phyloP scores from a whole-genome alignment of 1,139 yeast species.

The Kodamaea anthophila region DNA sequence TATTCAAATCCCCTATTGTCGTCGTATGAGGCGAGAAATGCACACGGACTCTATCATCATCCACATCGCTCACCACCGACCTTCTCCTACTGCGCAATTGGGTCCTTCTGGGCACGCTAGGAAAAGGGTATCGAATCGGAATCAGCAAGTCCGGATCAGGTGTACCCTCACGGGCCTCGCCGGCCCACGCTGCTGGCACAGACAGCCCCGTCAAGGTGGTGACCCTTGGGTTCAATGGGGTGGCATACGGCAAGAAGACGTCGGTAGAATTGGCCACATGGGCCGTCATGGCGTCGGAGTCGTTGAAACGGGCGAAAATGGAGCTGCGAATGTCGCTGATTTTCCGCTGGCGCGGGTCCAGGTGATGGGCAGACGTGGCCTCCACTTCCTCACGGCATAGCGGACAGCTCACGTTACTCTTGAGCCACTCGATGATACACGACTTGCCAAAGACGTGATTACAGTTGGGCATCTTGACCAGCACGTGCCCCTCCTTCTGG shows the following conservation, averaged over 20 bases:
- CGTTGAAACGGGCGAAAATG: conserved; percentile 10
- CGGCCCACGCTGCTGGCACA: conserved; percentile 35
- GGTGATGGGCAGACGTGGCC: conserved; percentile 9
- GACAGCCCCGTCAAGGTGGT: conserved; percentile 39
- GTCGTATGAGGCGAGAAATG: conserved; percentile 12
- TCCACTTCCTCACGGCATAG: conserved; percentile 40
- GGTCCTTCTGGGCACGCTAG: conserved; percentile 3
- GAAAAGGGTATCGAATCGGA: conserved; percentile 29
- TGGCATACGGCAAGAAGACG: conserved; percentile 28
- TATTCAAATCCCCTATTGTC: conserved; percentile 9
- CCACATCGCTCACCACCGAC: conserved; percentile 4
- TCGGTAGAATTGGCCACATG: conserved; percentile 32
- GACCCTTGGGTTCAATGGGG: conserved; percentile 33
- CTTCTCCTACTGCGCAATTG: conserved; percentile 7
- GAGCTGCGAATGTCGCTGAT: conserved; percentile 8
- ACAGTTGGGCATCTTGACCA: conserved; percentile 42
- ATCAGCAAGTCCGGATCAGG: conserved; percentile 13
- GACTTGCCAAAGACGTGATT: conserved; percentile 37
- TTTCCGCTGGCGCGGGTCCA: conserved; percentile 16
- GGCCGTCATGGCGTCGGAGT: conserved; percentile 15
- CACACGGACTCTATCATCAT: conserved; percentile 7
- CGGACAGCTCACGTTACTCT: conserved; percentile 38
- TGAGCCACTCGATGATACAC: conserved; percentile 41
- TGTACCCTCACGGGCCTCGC: conserved; percentile 4
- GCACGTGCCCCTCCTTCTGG: conserved; percentile 25